Base-by-base conservation (phyloP, 192 early-diverging fungal species). In the Gryganskiella cystojenkinii region DNA sequence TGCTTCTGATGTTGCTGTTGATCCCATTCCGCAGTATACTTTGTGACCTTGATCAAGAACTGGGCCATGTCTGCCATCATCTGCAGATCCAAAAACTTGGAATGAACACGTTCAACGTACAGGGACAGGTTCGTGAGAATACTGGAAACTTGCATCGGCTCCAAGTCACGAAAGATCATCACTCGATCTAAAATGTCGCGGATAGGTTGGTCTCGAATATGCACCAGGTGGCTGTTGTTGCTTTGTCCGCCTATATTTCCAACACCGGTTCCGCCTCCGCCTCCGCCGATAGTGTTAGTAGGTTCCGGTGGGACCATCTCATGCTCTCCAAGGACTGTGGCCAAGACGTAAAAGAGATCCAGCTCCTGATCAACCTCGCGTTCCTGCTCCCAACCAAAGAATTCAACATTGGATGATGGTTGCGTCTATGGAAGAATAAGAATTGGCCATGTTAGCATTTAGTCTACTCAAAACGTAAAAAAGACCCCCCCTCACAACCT, bases 161-260 rank as follows among this genome's bases (percentile, higher is more conserved):
- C 83, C 46, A 87, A 64, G 33, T 85, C 82, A n/a, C 74, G 35
- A 31, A 78, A 78, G 25, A 78, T 78, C 30, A 40, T 69, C 47
- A 80, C 67, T 44, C 67, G 54, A 34, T 87, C 87, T 53, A 89
- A 68, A 20, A 89, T 86, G 56, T 89, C 88, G 14, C 82, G 76
- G 25, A 89, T 71, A 35, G 88, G 88, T 30, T 89, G 86, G 52
- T 87, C 86, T 4, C 83, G 81, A 11, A 89, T 67, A 70, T 83
- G 84, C 7, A 79, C 67, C 15, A 78, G 61, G 47, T 58, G 74
- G 30, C 15, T 59, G 27, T 45, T 56, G 3, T 25, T 19, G 6
- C 50, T 19, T 54, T 34, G 25, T 52, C 47, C 31, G 30, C 4
- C 3, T 20, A 19, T 9, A n/a, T 4, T 15, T 52, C 25, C 28